A percentile compares a stretch with the other conserved stretches of the same genome.
phyloP scores from a whole-genome alignment of 2,329 filamentous ascomycete genomes.

The Laburnicola sp. region DNA sequence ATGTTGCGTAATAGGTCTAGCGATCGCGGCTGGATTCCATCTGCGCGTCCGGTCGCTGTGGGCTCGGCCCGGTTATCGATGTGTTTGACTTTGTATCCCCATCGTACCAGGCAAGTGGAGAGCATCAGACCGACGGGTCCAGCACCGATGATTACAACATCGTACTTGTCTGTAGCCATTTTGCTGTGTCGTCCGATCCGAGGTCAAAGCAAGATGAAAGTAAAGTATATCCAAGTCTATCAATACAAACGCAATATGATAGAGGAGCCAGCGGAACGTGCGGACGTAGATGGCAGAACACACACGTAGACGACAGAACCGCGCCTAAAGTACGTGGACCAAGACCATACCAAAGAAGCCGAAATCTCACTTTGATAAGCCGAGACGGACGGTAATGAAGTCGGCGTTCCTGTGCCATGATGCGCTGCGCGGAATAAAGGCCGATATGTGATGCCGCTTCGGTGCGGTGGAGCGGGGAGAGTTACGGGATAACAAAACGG shows the following conservation, averaged over 20 bases:
- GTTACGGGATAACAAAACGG: constrained; percentile 19
- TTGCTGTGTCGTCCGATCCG: constrained; percentile 18
- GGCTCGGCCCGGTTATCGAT: constrained; percentile 88
- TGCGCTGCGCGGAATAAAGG: constrained; percentile 2
- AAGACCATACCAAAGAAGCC: constrained; percentile 1
- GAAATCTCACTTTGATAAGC: constrained; percentile 22
- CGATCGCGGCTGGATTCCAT: constrained; percentile 89
- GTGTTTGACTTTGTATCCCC: constrained; percentile 94
- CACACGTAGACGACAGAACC: not conserved
- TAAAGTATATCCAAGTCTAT: not conserved
- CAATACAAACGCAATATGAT: not conserved
- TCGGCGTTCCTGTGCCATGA: constrained; percentile 10
- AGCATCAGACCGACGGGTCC: constrained; percentile 87
- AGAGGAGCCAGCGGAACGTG: not conserved
- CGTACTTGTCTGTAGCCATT: constrained; percentile 55
- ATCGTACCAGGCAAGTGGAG: constrained; percentile 83
- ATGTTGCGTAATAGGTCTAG: constrained; percentile 86
- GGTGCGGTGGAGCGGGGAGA: constrained; percentile 16
- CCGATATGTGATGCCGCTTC: constrained; percentile 21
- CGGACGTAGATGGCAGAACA: not conserved
- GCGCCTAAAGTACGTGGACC: constrained; percentile 12
- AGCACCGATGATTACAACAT: constrained; percentile 82
- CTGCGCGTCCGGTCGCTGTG: constrained; percentile 81
- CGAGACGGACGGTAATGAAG: constrained; percentile 21
- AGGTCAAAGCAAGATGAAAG: not conserved